Evolutionary conservation across 2,329 filamentous ascomycete genomes (phyloP).

Genomic region (Ophiostoma montium): DNA sequence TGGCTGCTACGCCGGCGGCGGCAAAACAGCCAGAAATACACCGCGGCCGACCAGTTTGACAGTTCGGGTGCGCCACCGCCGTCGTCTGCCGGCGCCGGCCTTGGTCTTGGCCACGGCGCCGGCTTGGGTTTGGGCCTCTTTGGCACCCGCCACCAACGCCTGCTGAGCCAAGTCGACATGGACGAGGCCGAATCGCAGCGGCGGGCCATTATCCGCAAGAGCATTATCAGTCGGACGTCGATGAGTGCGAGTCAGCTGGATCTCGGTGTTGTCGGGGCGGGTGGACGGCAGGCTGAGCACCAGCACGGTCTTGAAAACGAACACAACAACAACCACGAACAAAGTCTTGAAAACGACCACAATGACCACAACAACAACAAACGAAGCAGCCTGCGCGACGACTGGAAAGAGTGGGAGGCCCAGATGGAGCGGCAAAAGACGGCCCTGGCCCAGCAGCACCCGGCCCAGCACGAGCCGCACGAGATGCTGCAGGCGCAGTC

Average conservation of each 20-base stretch:
- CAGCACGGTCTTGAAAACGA: too few species aligned
- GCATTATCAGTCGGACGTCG: constrained; percentile 19
- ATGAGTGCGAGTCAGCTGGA: constrained; percentile 6
- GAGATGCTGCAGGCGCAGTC: too few species aligned
- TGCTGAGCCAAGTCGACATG: constrained; percentile 15
- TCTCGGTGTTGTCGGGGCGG: not conserved
- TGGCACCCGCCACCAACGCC: constrained; percentile 10
- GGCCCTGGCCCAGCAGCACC: constrained; percentile 14
- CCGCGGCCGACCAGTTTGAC: not conserved
- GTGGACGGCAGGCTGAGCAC: too few species aligned
- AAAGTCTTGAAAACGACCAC: not conserved
- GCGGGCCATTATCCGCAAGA: constrained; percentile 29
- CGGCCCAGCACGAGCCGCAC: constrained; percentile 5
- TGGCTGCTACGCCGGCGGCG: not conserved
- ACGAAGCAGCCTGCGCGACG: constrained; percentile 16
- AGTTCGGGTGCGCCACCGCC: too few species aligned
- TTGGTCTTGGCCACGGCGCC: constrained; percentile 9
- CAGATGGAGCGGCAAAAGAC: constrained; percentile 16
- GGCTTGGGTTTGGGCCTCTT: not conserved
- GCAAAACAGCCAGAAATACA: not conserved
- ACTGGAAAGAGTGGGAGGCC: constrained; percentile 27
- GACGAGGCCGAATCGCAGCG: constrained; percentile 25
- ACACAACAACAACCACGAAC: not conserved
- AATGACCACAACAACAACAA: not conserved
- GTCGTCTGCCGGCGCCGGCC: constrained; percentile 6